Evolutionary conservation across 1,139 yeast genomes (phyloP), one percentile per base, ranked within the genome.

Genomic region (Lodderomyces orthopsilosis): DNA sequence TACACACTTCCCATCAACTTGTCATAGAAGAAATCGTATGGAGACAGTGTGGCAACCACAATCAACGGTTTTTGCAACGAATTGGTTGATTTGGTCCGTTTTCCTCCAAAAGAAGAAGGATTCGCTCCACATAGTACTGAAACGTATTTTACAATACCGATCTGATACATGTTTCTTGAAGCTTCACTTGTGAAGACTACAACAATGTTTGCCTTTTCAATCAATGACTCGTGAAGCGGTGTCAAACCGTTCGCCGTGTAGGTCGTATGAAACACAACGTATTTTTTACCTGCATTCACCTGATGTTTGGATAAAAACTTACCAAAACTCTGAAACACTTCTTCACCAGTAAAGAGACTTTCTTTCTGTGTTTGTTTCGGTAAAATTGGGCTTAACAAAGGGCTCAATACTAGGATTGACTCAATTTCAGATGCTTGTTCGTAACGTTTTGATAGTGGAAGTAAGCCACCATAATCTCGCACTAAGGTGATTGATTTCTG

Each of bases 211-310:
- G 83, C 70, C 40, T 72, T 68, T 44, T 77, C 81, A 36, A 81
- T 77, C 42, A 81, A 63, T 27, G 71, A 63, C 52, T 82, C 87
- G 52, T 81, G 86, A 40, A 79, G 61, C 10, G 74, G 66, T 12
- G 83, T 78, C 33, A 82, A 65, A 0, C 87, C 87, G 51, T 81
- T 80, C 15, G 85, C 85, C 0, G 86, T 80, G 52, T 82, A 82
- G 1, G 83, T 74, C 0, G 85, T 78, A 53, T 81, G 86, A 18
- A 77, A 57, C 0, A 81, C 81, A 50, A 75, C 77, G 48, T 74
- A 80, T 1, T 64, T 56, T 17, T 59, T 61, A 2, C 56, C 52
- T 18, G 52, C 44, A 39, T 58, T 61, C 14, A 55, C 46, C 2
- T 64, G 62, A 47, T 71, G 76, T 35, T 65, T 58, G 0, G 79